phyloP scores from a whole-genome alignment of 257 asterid genomes.

The Penstemon barbatus region DNA sequence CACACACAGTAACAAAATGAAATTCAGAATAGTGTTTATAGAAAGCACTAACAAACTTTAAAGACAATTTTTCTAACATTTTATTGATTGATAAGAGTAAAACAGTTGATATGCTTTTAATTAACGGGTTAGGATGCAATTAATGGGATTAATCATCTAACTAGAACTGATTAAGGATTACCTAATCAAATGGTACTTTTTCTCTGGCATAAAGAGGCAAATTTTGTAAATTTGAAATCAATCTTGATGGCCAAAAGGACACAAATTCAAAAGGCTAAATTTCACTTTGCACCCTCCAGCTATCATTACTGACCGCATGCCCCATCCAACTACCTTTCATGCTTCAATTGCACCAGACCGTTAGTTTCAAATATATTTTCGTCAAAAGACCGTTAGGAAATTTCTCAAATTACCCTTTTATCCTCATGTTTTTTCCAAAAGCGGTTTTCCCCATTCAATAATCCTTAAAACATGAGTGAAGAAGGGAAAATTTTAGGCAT shows the following conservation, averaged over 20 bases:
- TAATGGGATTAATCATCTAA: constrained; percentile 30
- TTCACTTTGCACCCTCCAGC: no score
- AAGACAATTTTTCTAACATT: constrained; percentile 17
- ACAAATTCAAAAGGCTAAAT: background rate
- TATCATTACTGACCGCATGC: no score
- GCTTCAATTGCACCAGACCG: no score
- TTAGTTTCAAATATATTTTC: no score
- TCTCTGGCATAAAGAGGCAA: constrained; percentile 8
- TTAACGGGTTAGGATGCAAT: constrained; percentile 22
- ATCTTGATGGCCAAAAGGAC: background rate
- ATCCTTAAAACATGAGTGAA: no score
- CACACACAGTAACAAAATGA: constrained; percentile 2
- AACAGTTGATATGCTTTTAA: constrained; percentile 29
- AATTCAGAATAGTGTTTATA: constrained; percentile 3
- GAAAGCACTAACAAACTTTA: background rate
- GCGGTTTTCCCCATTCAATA: no score
- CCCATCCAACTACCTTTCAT: no score
- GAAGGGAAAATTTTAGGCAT: no score
- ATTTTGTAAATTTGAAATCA: constrained; percentile 1
- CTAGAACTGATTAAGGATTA: constrained; percentile 37
- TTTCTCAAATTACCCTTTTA: no score
- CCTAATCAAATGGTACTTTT: constrained; percentile 32
- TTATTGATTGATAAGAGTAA: constrained; percentile 16
- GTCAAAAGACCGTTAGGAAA: no score
- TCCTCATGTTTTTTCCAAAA: no score